A percentile compares a stretch with the other conserved stretches of the same genome.
Evolutionary conservation across 202 grass and related monocot species (phyloP).

Genomic region (Eragrostis tef): DNA sequence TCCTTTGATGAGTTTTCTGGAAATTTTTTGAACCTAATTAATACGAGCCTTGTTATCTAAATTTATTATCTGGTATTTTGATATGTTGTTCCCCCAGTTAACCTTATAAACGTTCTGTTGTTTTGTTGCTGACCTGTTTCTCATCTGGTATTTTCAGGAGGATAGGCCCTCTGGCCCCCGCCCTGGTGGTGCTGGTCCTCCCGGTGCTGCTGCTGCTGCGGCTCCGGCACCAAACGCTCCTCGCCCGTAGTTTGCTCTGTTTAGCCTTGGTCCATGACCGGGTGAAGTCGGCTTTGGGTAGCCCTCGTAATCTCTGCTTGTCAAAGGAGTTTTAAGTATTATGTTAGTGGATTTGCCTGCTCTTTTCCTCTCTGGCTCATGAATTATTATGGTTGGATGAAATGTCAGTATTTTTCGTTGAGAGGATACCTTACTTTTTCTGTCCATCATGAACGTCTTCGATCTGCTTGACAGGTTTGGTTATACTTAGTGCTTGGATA

Average conservation of each 20-base stretch:
- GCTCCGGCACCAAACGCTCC: slow-evolving; percentile 23
- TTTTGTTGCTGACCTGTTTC: background rate
- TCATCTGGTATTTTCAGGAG: slow-evolving; percentile 24
- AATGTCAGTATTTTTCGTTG: background rate
- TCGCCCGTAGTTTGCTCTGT: slow-evolving; percentile 30
- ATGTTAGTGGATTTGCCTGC: background rate
- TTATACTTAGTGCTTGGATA: no score
- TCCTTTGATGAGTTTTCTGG: background rate
- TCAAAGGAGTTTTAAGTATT: background rate
- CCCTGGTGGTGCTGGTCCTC: slow-evolving; percentile 24
- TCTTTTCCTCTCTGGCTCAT: background rate
- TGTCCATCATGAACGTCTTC: no score
- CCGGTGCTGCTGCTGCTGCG: background rate
- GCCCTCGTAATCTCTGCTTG: background rate
- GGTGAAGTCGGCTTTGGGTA: background rate
- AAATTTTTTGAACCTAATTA: background rate
- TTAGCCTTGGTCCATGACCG: background rate
- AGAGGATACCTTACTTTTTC: no score
- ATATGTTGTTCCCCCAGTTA: no score
- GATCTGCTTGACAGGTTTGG: no score
- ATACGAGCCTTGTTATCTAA: background rate
- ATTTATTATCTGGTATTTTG: background rate
- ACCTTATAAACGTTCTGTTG: background rate
- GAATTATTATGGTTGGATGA: background rate
- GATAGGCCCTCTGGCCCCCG: slow-evolving; percentile 48